A percentile compares a stretch with the other conserved stretches of the same genome.
Conservation (phyloP, 2,329 filamentous ascomycete species). For the Fusarium equiseti region DNA sequence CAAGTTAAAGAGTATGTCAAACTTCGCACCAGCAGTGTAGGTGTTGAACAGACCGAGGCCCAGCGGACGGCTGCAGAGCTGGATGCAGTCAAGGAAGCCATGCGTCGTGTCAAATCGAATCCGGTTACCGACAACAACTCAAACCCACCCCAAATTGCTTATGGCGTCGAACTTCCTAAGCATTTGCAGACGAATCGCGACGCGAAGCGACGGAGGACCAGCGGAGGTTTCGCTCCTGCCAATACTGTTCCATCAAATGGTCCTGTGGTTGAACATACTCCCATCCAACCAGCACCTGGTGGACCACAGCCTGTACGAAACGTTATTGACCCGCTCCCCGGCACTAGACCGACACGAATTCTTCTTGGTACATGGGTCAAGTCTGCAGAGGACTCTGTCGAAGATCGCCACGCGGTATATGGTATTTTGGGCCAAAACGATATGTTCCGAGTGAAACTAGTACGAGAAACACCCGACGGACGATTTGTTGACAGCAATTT, state of each 20-base stretch:
- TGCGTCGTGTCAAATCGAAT: conserved; percentile 57
- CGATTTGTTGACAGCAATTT: conserved; percentile 70
- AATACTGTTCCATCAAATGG: conserved; percentile 48
- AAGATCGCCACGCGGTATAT: conserved; percentile 71
- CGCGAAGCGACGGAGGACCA: conserved; percentile 63
- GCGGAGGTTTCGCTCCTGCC: conserved; percentile 52
- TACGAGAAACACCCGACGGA: conserved; percentile 70
- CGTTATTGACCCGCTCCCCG: conserved; percentile 58
- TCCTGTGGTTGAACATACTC: conserved; percentile 38
- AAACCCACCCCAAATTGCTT: conserved; percentile 61
- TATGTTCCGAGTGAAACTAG: conserved; percentile 73
- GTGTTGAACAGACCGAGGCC: conserved; percentile 55
- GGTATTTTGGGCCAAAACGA: conserved; percentile 73
- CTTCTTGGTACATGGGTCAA: conserved; percentile 70
- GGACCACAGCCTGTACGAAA: conserved; percentile 39
- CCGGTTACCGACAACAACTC: conserved; percentile 58
- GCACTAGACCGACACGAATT: conserved; percentile 68
- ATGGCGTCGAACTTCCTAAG: conserved; percentile 63
- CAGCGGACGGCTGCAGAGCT: conserved; percentile 56
- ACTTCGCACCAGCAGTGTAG: conserved; percentile 59
- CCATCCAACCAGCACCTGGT: conserved; percentile 39
- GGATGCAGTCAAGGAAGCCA: conserved; percentile 61
- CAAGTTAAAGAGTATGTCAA: conserved; percentile 74
- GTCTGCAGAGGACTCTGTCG: conserved; percentile 58
- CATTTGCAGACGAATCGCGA: conserved; percentile 54